Percentiles rank a stretch among this genome's conserved stretches.
phyloP scores from a whole-genome alignment of 2,329 filamentous ascomycete species.

The Cercospora nicotianae region DNA sequence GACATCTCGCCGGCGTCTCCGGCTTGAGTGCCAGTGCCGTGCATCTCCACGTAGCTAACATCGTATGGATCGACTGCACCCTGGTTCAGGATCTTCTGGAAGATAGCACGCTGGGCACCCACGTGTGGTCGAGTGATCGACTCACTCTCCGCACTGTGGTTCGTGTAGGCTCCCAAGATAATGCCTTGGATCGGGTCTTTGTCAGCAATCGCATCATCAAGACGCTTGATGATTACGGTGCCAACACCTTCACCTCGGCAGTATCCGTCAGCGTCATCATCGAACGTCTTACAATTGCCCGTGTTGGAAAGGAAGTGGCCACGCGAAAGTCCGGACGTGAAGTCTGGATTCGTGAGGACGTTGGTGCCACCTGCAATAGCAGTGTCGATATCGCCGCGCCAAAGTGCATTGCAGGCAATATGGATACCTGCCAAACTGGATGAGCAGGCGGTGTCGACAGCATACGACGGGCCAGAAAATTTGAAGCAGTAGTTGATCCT shows the following conservation, averaged over 20 bases:
- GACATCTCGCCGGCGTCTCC: not conserved
- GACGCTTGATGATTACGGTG: not conserved
- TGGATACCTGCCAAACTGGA: not conserved
- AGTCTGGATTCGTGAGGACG: not conserved
- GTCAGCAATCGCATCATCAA: not conserved
- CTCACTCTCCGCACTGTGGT: not conserved
- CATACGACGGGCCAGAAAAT: not conserved
- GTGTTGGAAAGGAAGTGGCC: not conserved
- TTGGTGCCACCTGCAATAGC: not conserved
- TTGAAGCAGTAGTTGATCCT: not conserved
- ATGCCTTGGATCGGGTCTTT: not conserved
- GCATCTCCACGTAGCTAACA: not conserved
- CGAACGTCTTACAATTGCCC: not conserved
- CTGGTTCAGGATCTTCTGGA: constrained; percentile 12
- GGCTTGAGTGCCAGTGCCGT: not conserved
- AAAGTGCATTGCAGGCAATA: not conserved
- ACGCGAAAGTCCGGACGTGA: not conserved
- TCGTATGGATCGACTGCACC: constrained; percentile 8
- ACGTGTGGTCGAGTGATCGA: constrained; percentile 19
- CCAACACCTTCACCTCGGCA: not conserved
- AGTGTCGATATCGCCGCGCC: not conserved
- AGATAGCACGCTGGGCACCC: constrained; percentile 21
- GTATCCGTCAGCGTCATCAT: not conserved
- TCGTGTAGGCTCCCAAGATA: not conserved
- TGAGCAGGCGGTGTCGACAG: not conserved